Evolutionary conservation across 345 rosid genomes (phyloP).

Genomic region (Durio zibethinus): DNA sequence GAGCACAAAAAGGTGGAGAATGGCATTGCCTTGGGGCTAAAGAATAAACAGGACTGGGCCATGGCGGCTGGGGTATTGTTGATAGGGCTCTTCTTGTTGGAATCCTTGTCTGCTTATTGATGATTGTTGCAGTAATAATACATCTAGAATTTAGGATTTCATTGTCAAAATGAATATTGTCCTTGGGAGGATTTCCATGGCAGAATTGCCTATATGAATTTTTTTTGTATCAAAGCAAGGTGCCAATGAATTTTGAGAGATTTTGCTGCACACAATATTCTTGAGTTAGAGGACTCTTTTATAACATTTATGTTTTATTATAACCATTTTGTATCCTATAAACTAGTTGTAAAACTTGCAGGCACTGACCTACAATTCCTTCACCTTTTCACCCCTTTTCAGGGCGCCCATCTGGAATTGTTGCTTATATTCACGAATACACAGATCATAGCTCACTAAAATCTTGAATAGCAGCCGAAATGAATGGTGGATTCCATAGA

Average conservation of each 20-base stretch:
- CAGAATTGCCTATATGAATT: background rate
- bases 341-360: background rate
- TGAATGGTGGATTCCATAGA: constrained; percentile 17
- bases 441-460: background rate
- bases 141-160: constrained; percentile 40
- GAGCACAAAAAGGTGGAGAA: constrained; percentile 27
- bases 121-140: constrained; percentile 44
- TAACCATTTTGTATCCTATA: too few relatives aligned
- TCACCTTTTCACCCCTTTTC: background rate
- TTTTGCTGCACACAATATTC: too few relatives aligned
- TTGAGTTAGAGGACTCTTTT: background rate
- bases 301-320: background rate
- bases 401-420: too few relatives aligned
- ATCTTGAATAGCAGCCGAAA: constrained; percentile 24
- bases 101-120: constrained; percentile 51
- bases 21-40: constrained; percentile 12
- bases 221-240: background rate
- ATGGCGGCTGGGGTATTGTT: constrained; percentile 39
- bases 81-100: constrained; percentile 70
- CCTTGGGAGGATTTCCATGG: constrained; percentile 10
- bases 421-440: too few relatives aligned
- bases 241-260: too few relatives aligned
- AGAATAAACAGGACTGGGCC: constrained; percentile 29
- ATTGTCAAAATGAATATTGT: constrained; percentile 11
- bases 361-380: background rate